Conservation (phyloP, 2,329 filamentous ascomycete species). For the Neonectria magnoliae region DNA sequence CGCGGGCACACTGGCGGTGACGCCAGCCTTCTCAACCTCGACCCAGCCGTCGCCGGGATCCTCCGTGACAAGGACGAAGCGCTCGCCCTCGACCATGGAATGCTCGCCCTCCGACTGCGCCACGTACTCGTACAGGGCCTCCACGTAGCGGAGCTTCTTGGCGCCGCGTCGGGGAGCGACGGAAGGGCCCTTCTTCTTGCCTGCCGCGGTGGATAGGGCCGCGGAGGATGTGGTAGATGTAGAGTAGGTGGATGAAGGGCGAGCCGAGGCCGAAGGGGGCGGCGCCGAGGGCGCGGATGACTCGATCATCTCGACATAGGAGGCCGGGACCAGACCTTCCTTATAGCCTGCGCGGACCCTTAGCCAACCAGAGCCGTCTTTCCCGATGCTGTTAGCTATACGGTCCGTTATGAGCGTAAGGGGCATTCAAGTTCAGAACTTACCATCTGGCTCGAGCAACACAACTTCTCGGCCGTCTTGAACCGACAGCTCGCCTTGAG, state of each 20-base stretch:
- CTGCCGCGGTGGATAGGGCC: slow-evolving; percentile 45
- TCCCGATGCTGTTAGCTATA: slow-evolving; percentile 24
- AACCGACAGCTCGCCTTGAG: slow-evolving; percentile 83
- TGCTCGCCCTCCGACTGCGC: slow-evolving; percentile 88
- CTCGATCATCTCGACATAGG: slow-evolving; percentile 76
- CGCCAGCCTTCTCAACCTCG: slow-evolving; percentile 91
- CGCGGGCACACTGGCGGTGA: slow-evolving; percentile 88
- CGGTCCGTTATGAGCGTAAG: background rate
- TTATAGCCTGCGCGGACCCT: slow-evolving; percentile 79
- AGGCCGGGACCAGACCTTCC: slow-evolving; percentile 87
- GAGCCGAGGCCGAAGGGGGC: slow-evolving; percentile 58
- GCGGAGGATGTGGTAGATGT: slow-evolving; percentile 64
- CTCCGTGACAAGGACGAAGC: slow-evolving; percentile 87
- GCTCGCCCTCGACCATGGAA: slow-evolving; percentile 89
- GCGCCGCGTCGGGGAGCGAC: slow-evolving; percentile 91
- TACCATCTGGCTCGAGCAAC: slow-evolving; percentile 89
- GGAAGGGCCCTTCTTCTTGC: slow-evolving; percentile 88
- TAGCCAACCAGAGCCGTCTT: slow-evolving; percentile 93
- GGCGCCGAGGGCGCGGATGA: slow-evolving; percentile 54
- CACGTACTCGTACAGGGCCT: slow-evolving; percentile 91
- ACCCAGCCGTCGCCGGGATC: slow-evolving; percentile 96
- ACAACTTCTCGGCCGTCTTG: slow-evolving; percentile 80
- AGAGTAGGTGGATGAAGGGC: slow-evolving; percentile 81
- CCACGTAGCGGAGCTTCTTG: slow-evolving; percentile 93
- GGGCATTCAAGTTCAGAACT: slow-evolving; percentile 46